Conservation (phyloP, 768 basidiomycete species). For the Omphalotus guepiniiformis region DNA sequence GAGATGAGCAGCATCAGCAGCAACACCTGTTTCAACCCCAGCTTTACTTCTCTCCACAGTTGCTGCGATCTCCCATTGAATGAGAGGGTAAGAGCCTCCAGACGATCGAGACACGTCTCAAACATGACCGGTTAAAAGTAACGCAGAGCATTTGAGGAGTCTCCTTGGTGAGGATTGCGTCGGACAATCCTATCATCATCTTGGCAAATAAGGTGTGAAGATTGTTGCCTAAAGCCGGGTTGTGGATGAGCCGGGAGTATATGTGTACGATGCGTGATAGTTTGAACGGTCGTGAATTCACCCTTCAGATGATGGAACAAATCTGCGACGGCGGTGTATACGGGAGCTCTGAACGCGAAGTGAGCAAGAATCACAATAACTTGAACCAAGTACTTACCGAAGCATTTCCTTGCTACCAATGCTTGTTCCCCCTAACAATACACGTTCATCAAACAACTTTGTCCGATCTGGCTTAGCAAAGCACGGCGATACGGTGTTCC, state of each 20-base stretch:
- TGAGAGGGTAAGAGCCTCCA: conserved; percentile 68
- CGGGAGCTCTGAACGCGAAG: conserved; percentile 51
- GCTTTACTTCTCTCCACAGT: conserved; percentile 48
- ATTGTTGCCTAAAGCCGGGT: conserved; percentile 71
- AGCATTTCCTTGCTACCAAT: conserved; percentile 84
- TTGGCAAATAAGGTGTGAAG: conserved; percentile 91
- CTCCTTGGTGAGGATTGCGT: conserved; percentile 75
- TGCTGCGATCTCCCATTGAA: conserved; percentile 51
- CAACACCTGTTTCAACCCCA: conserved; percentile 28
- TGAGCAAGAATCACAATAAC: conserved; percentile 1
- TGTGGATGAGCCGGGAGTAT: conserved; percentile 87
- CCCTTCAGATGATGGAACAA: conserved; percentile 86
- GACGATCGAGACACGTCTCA: conserved; percentile 78
- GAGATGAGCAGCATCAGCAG: conserved; percentile 56
- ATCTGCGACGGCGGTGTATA: conserved; percentile 88
- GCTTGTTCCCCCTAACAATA: conserved; percentile 81
- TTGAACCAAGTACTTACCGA: conserved; percentile 42
- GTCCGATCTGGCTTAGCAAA: conserved; percentile 78
- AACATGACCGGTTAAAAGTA: conserved; percentile 70
- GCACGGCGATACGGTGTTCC: conserved; percentile 73
- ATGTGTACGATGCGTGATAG: conserved; percentile 75
- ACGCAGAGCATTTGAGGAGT: conserved; percentile 61
- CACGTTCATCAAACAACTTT: conserved; percentile 87
- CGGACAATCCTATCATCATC: conserved; percentile 86
- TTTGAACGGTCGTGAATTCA: conserved; percentile 74